Conservation (phyloP, 768 basidiomycete genomes). For the Tephrocybe sp. region DNA sequence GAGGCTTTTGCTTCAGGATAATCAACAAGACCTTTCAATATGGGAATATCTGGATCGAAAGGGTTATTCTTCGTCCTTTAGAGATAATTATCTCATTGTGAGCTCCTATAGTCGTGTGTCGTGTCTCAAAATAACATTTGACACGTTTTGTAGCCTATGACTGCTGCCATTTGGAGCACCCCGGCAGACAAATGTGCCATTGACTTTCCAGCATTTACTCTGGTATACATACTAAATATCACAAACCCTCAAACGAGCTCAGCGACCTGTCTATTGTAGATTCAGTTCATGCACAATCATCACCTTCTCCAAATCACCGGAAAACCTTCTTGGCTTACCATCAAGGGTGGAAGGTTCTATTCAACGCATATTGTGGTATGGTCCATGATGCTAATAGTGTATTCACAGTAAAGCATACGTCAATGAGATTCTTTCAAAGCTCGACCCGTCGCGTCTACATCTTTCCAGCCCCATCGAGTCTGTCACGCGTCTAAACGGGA, state of each 20-base stretch:
- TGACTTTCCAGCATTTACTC: slow-evolving; percentile 68
- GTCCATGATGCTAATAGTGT: neutral
- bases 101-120: slow-evolving; percentile 19
- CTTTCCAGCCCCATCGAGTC: slow-evolving; percentile 54
- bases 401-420: slow-evolving; percentile 60
- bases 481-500: slow-evolving; percentile 24
- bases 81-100: slow-evolving; percentile 74
- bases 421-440: slow-evolving; percentile 50
- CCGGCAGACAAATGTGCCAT: slow-evolving; percentile 66
- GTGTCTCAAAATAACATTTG: neutral
- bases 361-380: neutral
- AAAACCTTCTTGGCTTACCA: slow-evolving; percentile 71
- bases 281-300: slow-evolving; percentile 74
- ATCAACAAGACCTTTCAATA: slow-evolving; percentile 43
- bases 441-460: slow-evolving; percentile 54
- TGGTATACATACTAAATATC: slow-evolving; percentile 35
- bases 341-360: slow-evolving; percentile 66
- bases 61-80: slow-evolving; percentile 65
- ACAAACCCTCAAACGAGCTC: too few species aligned
- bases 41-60: slow-evolving; percentile 62
- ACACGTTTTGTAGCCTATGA: slow-evolving; percentile 59
- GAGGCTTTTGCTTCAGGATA: slow-evolving; percentile 36
- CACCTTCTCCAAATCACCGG: slow-evolving; percentile 69
- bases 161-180: slow-evolving; percentile 78
- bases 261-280: slow-evolving; percentile 26